A percentile compares a stretch with the other conserved stretches of the same genome.
Conservation (phyloP, 1,284 basidiomycete species). For the Boletus sp. region DNA sequence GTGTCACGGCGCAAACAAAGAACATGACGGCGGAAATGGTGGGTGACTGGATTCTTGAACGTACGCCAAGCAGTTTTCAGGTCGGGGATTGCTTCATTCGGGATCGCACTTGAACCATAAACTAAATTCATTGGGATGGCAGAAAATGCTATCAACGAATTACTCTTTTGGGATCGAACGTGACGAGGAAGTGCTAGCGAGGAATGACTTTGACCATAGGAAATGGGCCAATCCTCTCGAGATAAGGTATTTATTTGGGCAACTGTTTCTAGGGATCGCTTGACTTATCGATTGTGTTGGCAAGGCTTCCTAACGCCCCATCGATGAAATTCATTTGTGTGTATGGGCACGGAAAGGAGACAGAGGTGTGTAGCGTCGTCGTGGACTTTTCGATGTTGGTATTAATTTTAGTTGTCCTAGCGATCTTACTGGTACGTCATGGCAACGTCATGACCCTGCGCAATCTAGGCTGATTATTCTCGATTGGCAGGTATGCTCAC, state of each 20-base stretch:
- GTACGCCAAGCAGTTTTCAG: slow-evolving; percentile 84
- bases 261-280: background rate
- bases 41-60: slow-evolving; percentile 78
- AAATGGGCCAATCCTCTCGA: slow-evolving; percentile 99
- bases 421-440: slow-evolving; percentile 69
- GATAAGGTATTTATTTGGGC: slow-evolving; percentile 51
- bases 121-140: slow-evolving; percentile 8
- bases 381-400: background rate
- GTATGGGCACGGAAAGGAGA: slow-evolving; percentile 96
- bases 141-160: slow-evolving; percentile 89
- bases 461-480: background rate
- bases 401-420: slow-evolving; percentile 34
- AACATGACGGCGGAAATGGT: slow-evolving; percentile 86
- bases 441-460: background rate
- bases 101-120: background rate
- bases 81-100: slow-evolving; percentile 36
- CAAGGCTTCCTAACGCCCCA: slow-evolving; percentile 84
- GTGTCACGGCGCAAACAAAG: slow-evolving; percentile 29
- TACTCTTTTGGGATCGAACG: slow-evolving; percentile 95
- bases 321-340: slow-evolving; percentile 93
- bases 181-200: slow-evolving; percentile 61
- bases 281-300: background rate
- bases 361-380: slow-evolving; percentile 61
- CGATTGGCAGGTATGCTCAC: slow-evolving; percentile 59
- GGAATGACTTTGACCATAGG: slow-evolving; percentile 68